Evolutionary conservation across 768 basidiomycete species (phyloP).

Genomic region (Lactifluus subvellereus): DNA sequence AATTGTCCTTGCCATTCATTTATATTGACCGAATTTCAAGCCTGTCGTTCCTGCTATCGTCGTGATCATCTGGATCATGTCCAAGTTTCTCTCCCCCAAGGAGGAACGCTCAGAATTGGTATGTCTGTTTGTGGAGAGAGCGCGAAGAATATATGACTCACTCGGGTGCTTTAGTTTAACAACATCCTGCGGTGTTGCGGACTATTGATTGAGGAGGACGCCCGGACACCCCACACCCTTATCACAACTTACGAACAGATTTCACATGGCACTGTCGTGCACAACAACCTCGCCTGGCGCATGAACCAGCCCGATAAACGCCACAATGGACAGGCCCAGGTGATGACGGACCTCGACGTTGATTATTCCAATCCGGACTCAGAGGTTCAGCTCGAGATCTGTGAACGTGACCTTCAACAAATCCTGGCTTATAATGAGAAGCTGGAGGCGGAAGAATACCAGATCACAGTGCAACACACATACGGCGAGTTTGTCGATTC

Average conservation of each 20-base stretch:
- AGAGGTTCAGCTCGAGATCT: background rate
- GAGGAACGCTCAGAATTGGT: background rate
- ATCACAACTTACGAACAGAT: constrained; percentile 13
- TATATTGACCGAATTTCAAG: background rate
- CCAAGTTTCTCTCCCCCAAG: background rate
- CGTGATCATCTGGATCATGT: background rate
- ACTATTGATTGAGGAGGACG: background rate
- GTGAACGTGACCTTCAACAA: background rate
- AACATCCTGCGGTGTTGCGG: background rate
- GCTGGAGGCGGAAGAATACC: background rate
- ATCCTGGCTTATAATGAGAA: background rate
- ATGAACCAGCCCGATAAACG: background rate
- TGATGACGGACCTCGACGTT: background rate
- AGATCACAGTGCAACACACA: background rate
- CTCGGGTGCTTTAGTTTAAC: background rate
- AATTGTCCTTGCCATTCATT: background rate
- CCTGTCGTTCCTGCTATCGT: background rate
- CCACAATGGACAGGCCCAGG: background rate
- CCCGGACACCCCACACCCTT: constrained; percentile 3
- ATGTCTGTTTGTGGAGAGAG: background rate
- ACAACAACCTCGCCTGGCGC: background rate
- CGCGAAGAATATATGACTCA: background rate
- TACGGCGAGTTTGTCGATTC: background rate
- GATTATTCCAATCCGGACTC: background rate
- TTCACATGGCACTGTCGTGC: too few relatives aligned